These are phyloP conservation scores for Calocybe indica DNA, from an alignment of 768 basidiomycete genomes.

Conservation along the genomic window DNA sequence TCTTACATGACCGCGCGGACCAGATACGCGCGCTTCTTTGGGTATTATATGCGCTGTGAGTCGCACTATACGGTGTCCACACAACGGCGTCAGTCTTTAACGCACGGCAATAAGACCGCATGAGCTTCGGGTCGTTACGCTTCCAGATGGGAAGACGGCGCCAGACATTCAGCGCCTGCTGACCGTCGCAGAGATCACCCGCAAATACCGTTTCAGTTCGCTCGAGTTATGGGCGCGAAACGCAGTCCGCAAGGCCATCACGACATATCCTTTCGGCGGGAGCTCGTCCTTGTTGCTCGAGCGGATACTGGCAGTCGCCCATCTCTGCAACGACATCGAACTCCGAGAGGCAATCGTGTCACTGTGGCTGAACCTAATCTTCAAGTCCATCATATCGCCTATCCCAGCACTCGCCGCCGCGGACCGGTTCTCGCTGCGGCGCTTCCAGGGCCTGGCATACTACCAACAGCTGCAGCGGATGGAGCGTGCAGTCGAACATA, in stretches of 20 bases:
- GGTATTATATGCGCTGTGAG: slow-evolving; percentile 1
- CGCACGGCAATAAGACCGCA: no score
- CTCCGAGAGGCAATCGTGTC: background rate
- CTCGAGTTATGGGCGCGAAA: background rate
- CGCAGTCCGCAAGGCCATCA: no score
- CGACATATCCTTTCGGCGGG: background rate
- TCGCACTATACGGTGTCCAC: no score
- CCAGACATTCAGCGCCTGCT: no score
- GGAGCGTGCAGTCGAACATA: background rate
- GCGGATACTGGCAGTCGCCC: background rate
- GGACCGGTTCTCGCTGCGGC: background rate
- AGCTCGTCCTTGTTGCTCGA: background rate
- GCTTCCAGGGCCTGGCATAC: background rate
- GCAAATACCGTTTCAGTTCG: slow-evolving; percentile 1
- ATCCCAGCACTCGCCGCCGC: no score
- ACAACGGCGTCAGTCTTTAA: no score
- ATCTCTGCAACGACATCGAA: background rate
- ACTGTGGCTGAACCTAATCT: no score
- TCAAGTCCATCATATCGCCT: no score
- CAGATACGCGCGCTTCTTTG: background rate
- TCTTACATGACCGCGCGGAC: background rate
- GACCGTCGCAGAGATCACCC: background rate
- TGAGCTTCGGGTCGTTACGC: no score
- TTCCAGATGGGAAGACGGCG: background rate
- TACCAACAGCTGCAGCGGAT: background rate